Evolutionary conservation across 345 rosid species (phyloP), one percentile per base, ranked within the genome.

Genomic region (Salix dunnii): DNA sequence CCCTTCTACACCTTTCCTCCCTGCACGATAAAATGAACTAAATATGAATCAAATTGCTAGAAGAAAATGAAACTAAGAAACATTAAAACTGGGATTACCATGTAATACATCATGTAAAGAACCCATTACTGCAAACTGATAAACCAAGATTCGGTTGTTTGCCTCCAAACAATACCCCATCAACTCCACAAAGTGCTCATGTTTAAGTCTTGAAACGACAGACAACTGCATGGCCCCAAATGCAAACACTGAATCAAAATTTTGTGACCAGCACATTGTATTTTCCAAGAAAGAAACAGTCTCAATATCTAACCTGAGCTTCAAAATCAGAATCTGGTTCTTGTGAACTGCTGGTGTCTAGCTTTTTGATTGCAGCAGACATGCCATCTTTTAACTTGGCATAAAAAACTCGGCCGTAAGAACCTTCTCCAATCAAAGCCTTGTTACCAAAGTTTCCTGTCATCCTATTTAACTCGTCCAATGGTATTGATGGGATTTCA

Each of bases 381-480:
- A 67, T 79, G 9, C 88, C 92, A 20, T 84, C 76, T 70, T 64
- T 80, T 78, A 90, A 77, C 78, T 85, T 88, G 70, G 92, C 99
- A 51, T 58, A 76, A 79, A 91, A 96, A 76, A 94, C 99, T 36
- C 98, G 90, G 73, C 98, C 98, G 38, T 92, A 96, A n/a, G 99
- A 94, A 71, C 98, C 99, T 85, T 96, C 99, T 68, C 97, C 99
- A 1, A 94, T 89, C 85, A 96, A 77, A 25, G 99, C 89, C 89
- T 94, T 91, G 25, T 85, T 73, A 2, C 96, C 98, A 43, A 96
- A 96, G 77, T 92, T 94, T 46, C 74, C 80, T 0, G 97, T 90
- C 62, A 82, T 72, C 80, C 86, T 83, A 43, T 91, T 93, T 70
- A 96, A 66, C 86, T 91, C 95, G 17, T 88, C 97, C 73, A 96